Evolutionary conservation across 1,139 yeast genomes (phyloP), one percentile per base, ranked within the genome.

Genomic region (Candida gigantensis): DNA sequence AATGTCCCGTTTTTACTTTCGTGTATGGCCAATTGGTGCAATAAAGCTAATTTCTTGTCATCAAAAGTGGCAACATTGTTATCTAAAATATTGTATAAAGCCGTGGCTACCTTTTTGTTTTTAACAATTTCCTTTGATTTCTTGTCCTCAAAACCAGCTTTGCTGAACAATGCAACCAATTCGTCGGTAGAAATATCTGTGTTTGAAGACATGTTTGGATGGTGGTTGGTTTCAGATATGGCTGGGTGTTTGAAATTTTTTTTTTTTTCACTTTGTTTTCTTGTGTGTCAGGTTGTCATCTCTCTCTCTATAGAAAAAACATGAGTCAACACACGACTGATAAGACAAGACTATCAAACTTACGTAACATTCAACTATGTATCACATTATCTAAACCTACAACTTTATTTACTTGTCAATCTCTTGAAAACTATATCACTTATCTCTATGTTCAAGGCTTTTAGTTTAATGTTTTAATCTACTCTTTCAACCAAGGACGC

Each of bases 71-170:
- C 46, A 5, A 32, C 32, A 28, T 43, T 34, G 18, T 32, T 32
- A 17, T 30, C 32, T 36, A 85, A 68, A 42, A 89, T 75, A 28
- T 75, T 76, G 27, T 69, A 73, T 41, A 92, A 72, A 1, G 95
- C 78, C 24, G 68, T 66, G 13, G 94, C 77, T 24, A 89, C 95
- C 58, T 89, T 89, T 57, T 83, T 81, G 67, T 92, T 92, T 60
- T 87, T 90, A 42, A 79, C 60, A 39, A 88, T 81, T 56, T 92
- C 97, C 34, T 75, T 73, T 37, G 82, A 63, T 57, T 83, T 82
- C 49, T 80, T 73, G 17, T 84, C 94, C 48, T 74, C 78, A 48
- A 87, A 77, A 12, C 96, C 96, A 42, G 85, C 68, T 34, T 68
- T 62, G 45, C 71, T 63, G 50, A 88, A 83, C 35, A 72, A 68